Conservation (phyloP, 495 filamentous ascomycete species). For the Aspergillus asperescens region DNA sequence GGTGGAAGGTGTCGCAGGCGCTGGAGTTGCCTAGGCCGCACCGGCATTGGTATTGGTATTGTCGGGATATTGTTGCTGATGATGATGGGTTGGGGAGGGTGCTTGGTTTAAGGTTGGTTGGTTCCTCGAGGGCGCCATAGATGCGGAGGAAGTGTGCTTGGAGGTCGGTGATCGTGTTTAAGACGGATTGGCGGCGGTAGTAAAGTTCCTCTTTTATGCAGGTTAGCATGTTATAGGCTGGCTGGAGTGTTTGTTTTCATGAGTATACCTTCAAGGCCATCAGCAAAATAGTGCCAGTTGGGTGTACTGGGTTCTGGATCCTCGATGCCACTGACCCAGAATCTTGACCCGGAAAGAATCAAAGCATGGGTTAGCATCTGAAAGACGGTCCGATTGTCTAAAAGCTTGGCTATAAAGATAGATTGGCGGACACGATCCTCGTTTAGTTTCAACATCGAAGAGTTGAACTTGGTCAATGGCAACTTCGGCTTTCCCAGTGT, state of each 20-base stretch:
- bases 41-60: conserved; percentile 56
- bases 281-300: conserved; percentile 70
- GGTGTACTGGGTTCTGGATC: conserved; percentile 28
- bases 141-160: conserved; percentile 65
- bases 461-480: conserved; percentile 22
- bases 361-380: conserved; percentile 46
- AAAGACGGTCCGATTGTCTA: conserved; percentile 23
- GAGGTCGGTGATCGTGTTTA: conserved; percentile 72
- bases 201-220: conserved; percentile 59
- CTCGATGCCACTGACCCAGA: conserved; percentile 48
- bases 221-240: neutral
- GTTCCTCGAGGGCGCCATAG: conserved; percentile 49
- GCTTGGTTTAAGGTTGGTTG: conserved; percentile 12
- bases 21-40: conserved; percentile 68
- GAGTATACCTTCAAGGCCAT: conserved; percentile 60
- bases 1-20: conserved; percentile 79
- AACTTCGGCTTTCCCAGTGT: conserved; percentile 26
- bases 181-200: conserved; percentile 60
- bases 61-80: conserved; percentile 18
- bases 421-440: conserved; percentile 41
- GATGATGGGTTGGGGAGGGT: conserved; percentile 9
- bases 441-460: conserved; percentile 27
- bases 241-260: conserved; percentile 4
- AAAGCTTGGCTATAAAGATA: conserved; percentile 30
- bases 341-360: conserved; percentile 59